Conservation (phyloP, 768 basidiomycete species). For the Naganishia kalamii region DNA sequence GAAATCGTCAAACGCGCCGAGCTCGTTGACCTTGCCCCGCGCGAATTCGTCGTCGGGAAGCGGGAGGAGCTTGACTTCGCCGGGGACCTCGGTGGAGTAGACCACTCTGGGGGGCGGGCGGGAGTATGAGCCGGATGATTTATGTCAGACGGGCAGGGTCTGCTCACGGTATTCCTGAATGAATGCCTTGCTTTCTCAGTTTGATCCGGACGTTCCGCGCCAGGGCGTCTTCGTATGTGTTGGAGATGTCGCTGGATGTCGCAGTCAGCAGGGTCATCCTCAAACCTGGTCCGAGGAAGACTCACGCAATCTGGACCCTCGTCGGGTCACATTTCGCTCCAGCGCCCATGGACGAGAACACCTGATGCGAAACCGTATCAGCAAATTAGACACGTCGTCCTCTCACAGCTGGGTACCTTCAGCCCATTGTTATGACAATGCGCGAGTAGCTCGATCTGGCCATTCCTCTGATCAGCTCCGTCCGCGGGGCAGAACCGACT, state of each 20-base stretch:
- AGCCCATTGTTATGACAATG: slow-evolving; percentile 74
- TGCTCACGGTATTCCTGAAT: slow-evolving; percentile 49
- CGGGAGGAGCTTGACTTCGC: slow-evolving; percentile 80
- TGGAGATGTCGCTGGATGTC: slow-evolving; percentile 69
- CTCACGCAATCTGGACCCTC: slow-evolving; percentile 70
- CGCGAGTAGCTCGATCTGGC: slow-evolving; percentile 71
- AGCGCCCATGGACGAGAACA: slow-evolving; percentile 96
- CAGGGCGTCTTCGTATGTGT: slow-evolving; percentile 87
- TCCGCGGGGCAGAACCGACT: not conserved
- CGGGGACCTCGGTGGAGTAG: slow-evolving; percentile 89
- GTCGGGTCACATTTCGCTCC: slow-evolving; percentile 92
- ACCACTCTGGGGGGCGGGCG: slow-evolving; percentile 66
- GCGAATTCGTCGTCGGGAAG: slow-evolving; percentile 85
- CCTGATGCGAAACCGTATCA: slow-evolving; percentile 49
- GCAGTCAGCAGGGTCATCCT: not conserved
- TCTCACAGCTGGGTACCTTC: slow-evolving; percentile 53
- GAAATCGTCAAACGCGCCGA: slow-evolving; percentile 86
- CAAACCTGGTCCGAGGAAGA: not conserved
- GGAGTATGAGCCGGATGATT: slow-evolving; percentile 44
- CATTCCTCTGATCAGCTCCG: not conserved
- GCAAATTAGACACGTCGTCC: not conserved
- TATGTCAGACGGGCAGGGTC: not conserved
- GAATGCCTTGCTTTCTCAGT: slow-evolving; percentile 45
- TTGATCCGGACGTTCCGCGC: slow-evolving; percentile 81
- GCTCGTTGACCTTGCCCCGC: slow-evolving; percentile 80